Conservation (phyloP, 805 yeast genomes). For the Deakozyma indianensis region DNA sequence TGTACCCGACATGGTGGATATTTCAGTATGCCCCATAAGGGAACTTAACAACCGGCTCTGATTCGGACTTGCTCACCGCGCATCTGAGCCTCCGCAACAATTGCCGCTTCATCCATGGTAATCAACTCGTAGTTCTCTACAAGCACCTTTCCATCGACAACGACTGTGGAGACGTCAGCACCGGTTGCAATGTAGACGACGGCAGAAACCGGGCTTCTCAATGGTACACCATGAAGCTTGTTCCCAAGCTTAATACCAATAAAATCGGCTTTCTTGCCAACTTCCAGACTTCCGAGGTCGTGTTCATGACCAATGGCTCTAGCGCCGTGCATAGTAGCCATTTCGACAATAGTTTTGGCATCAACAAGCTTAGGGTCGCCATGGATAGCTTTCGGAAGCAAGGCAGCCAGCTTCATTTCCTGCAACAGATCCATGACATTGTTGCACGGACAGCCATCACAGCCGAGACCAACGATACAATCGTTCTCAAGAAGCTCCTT, state of each 20-base stretch:
- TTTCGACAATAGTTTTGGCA: slow-evolving; percentile 5
- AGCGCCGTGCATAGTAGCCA: slow-evolving; percentile 7
- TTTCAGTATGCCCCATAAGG: not conserved
- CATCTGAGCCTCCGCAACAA: slow-evolving; percentile 4
- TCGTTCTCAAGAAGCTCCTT: slow-evolving; percentile 48
- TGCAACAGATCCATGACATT: slow-evolving; percentile 6
- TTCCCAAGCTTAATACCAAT: slow-evolving; percentile 4
- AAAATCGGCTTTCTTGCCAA: slow-evolving; percentile 7
- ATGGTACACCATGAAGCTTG: slow-evolving; percentile 6
- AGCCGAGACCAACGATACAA: slow-evolving; percentile 68
- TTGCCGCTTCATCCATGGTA: slow-evolving; percentile 5
- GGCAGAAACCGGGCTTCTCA: slow-evolving; percentile 8
- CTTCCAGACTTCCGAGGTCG: slow-evolving; percentile 6
- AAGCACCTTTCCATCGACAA: slow-evolving; percentile 7
- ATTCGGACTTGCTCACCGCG: slow-evolving; percentile 4
- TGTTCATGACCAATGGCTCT: slow-evolving; percentile 5
- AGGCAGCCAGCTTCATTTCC: slow-evolving; percentile 7
- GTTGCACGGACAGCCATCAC: slow-evolving; percentile 30
- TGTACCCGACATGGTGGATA: slow-evolving; percentile 1
- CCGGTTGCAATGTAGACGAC: slow-evolving; percentile 10
- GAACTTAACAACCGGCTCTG: slow-evolving; percentile 2
- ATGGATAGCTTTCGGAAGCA: slow-evolving; percentile 7
- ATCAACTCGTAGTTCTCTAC: slow-evolving; percentile 5
- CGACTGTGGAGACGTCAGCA: slow-evolving; percentile 9
- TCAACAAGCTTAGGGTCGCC: slow-evolving; percentile 5